Conservation (phyloP, 805 yeast species). For the Saccharomycopsis javanensis region DNA sequence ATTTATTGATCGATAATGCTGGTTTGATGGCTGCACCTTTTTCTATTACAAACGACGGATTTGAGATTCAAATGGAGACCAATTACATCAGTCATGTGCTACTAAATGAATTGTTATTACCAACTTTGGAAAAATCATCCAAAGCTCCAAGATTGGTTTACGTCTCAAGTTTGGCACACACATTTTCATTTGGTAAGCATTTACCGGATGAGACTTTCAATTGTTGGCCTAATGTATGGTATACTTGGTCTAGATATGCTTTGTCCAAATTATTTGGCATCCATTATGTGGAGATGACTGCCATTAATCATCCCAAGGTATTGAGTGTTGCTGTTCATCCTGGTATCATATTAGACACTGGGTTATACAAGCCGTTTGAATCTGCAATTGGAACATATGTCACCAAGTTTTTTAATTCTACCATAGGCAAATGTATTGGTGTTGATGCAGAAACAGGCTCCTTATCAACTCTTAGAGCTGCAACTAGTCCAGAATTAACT, state of each 20-base stretch:
- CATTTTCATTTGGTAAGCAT: not conserved
- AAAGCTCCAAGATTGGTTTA: not conserved
- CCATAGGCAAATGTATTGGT: not conserved
- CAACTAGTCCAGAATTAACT: not conserved
- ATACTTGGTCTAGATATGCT: not conserved
- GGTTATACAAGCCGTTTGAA: not conserved
- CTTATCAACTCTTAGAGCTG: not conserved
- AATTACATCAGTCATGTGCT: slow-evolving; percentile 69
- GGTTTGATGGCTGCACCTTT: slow-evolving; percentile 70
- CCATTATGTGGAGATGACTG: not conserved
- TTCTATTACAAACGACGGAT: slow-evolving; percentile 51
- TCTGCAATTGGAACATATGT: not conserved
- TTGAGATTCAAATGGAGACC: slow-evolving; percentile 71
- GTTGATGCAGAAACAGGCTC: not conserved
- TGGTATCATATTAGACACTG: not conserved
- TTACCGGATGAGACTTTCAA: not conserved
- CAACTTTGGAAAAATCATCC: slow-evolving; percentile 35
- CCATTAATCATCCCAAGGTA: not conserved
- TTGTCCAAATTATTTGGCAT: not conserved
- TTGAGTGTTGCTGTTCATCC: not conserved
- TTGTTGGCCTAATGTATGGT: not conserved
- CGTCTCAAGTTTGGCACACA: not conserved
- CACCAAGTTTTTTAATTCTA: not conserved
- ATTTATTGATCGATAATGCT: slow-evolving; percentile 65
- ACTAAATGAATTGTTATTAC: slow-evolving; percentile 50